Conservation (phyloP, 306 rosid genomes). For the Casuarina cunninghamiana region DNA sequence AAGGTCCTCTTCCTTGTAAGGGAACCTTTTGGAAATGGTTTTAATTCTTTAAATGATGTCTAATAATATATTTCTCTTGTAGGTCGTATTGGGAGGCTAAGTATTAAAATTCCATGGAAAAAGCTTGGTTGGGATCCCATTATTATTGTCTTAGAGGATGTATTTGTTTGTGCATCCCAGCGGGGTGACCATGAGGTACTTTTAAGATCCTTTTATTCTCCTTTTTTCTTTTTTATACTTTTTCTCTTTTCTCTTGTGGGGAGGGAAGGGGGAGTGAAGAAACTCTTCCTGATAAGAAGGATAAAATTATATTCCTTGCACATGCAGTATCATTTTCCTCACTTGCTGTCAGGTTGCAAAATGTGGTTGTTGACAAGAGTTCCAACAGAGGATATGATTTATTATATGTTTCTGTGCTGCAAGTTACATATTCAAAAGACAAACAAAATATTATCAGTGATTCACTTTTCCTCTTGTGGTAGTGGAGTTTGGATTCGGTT, state of each 20-base stretch:
- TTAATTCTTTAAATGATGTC: slow-evolving; percentile 16
- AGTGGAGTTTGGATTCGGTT: slow-evolving; percentile 87
- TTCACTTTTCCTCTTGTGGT: slow-evolving; percentile 35
- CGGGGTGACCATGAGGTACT: slow-evolving; percentile 87
- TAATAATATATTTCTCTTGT: slow-evolving; percentile 27
- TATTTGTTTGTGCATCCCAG: slow-evolving; percentile 77
- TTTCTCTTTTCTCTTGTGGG: too few relatives aligned
- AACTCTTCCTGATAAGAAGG: not conserved
- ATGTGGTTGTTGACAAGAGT: slow-evolving; percentile 6
- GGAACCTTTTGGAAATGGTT: slow-evolving; percentile 14
- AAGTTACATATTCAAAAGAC: not conserved
- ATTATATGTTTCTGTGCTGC: slow-evolving; percentile 8
- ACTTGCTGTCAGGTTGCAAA: not conserved
- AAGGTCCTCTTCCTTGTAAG: too few relatives aligned
- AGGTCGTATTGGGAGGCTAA: slow-evolving; percentile 92
- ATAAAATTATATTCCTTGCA: not conserved
- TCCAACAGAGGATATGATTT: not conserved
- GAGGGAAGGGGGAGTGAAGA: not conserved
- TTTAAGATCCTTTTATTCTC: not conserved
- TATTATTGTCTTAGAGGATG: slow-evolving; percentile 74
- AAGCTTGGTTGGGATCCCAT: slow-evolving; percentile 93
- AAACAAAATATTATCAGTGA: slow-evolving; percentile 12
- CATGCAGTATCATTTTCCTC: not conserved
- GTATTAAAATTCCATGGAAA: slow-evolving; percentile 98
- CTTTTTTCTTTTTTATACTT: too few relatives aligned